Evolutionary conservation across 768 basidiomycete genomes (phyloP).

Genomic region (Mrakia gelida): DNA sequence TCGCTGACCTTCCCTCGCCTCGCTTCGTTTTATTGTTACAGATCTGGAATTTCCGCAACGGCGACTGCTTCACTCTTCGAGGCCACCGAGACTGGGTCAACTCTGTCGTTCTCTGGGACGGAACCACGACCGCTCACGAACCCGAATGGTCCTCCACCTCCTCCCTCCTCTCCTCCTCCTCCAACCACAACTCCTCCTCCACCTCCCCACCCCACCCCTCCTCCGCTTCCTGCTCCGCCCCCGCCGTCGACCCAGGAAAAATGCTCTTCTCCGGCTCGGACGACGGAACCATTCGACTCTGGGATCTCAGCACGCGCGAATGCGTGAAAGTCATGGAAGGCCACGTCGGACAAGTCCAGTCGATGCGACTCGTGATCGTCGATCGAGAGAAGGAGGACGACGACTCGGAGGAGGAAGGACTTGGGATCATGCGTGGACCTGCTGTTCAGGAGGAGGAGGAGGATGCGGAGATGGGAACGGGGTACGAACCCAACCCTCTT

Average conservation of each 20-base stretch:
- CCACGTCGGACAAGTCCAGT: conserved; percentile 93
- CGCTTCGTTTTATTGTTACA: neutral
- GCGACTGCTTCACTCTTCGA: conserved; percentile 83
- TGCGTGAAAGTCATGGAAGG: conserved; percentile 81
- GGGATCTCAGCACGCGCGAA: conserved; percentile 77
- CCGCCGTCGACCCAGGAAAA: conserved; percentile 54
- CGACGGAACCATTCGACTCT: conserved; percentile 85
- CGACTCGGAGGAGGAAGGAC: conserved; percentile 43
- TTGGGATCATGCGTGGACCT: conserved; percentile 32
- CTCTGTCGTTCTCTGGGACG: conserved; percentile 86
- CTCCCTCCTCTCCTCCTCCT: conserved; percentile 19
- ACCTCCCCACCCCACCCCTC: conserved; percentile 10
- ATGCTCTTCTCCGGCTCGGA: conserved; percentile 97
- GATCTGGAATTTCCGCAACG: conserved; percentile 71
- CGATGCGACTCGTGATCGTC: conserved; percentile 69
- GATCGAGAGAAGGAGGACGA: conserved; percentile 46
- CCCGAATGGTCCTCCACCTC: conserved; percentile 36
- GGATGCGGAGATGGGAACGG: conserved; percentile 13
- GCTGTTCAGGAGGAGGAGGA: conserved; percentile 4
- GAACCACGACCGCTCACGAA: conserved; percentile 44
- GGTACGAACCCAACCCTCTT: conserved; percentile 33
- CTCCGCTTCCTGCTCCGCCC: neutral
- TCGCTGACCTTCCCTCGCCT: neutral
- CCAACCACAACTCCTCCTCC: conserved; percentile 25
- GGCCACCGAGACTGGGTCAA: conserved; percentile 98